Conservation (phyloP, 73 alveolate species). For the Tetrahymena thermophila region DNA sequence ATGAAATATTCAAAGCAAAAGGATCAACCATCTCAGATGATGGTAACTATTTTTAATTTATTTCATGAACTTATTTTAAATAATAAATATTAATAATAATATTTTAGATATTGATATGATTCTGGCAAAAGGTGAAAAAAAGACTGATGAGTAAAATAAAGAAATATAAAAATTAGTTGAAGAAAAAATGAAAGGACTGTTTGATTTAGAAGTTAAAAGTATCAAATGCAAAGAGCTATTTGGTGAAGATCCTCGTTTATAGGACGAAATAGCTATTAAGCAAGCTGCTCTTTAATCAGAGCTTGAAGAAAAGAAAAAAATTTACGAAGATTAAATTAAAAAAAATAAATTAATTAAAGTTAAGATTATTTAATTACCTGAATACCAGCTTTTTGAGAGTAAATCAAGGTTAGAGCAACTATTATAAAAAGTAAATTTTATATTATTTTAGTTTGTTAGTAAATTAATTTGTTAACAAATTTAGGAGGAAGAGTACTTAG, state of each 20-base stretch:
- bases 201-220: background rate
- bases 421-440: slow-evolving; percentile 84
- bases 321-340: slow-evolving; percentile 41
- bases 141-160: slow-evolving; percentile 72
- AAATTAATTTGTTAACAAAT: slow-evolving; percentile 86
- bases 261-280: slow-evolving; percentile 37
- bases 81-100: background rate
- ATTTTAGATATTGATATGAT: slow-evolving; percentile 80
- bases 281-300: slow-evolving; percentile 57
- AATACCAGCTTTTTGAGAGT: slow-evolving; percentile 22
- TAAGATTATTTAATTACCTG: background rate
- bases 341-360: slow-evolving; percentile 44
- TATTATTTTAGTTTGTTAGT: slow-evolving; percentile 44
- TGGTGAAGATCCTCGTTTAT: slow-evolving; percentile 79
- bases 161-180: slow-evolving; percentile 53
- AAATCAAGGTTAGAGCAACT: slow-evolving; percentile 59
- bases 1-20: slow-evolving; percentile 51
- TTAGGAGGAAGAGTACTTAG: slow-evolving; percentile 69
- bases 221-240: slow-evolving; percentile 1
- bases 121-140: slow-evolving; percentile 69
- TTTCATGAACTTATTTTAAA: background rate
- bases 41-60: slow-evolving; percentile 9
- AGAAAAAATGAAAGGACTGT: background rate
- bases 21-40: slow-evolving; percentile 2
- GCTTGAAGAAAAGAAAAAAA: slow-evolving; percentile 43